Base-by-base conservation (phyloP, 805 yeast species). In the baker's yeast (Saccharomyces cerevisiae) region DNA sequence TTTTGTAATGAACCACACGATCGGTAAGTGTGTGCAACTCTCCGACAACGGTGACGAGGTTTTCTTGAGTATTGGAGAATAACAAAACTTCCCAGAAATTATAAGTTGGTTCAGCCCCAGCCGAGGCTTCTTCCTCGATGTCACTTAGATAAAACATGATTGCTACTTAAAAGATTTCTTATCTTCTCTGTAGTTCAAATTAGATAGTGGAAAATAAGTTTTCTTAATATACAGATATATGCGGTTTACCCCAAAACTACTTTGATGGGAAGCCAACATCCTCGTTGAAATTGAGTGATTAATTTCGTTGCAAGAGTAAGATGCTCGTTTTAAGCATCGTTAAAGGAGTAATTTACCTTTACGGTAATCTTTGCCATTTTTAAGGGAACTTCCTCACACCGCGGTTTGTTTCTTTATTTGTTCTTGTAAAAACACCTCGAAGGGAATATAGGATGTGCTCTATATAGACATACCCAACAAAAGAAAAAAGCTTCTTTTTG, bases 21-120 rank as follows among this genome's bases (percentile, higher is more conserved):
- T 60, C 61, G 1, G 63, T 55, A 22, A 62, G 48, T 1, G n/a
- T 36, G 32, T 59, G 61, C 41, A 62, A 41, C 30, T 59, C 63
- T 14, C 51, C 53, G 1, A 36, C 43, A 10, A 36, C 22, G 43
- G 43, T 36, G 10, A 36, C 17, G 51, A 56, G 47, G 1, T 50
- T 48, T 10, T 48, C 51, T 17, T 53, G 53, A 11, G 57, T 50
- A 13, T 49, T 53, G 11, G 55, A 49, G 47, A 46, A 55, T 28
- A 57, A 28, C n/a, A 57, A 17, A 11, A 57, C 30, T 11, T 53
- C 55, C 11, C 51, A 43, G 11, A 57, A 30, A 36, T 53, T 49
- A 14, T 36, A 36, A 2, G 10, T 36, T 36, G 43, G 11, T 36
- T 17, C 43, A 9, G 8, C 17, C 22, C 43, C 43, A 2, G 43